These are phyloP conservation scores for Brettanomyces bruxellensis DNA, from an alignment of 805 yeast species.

Conservation along the genomic window DNA sequence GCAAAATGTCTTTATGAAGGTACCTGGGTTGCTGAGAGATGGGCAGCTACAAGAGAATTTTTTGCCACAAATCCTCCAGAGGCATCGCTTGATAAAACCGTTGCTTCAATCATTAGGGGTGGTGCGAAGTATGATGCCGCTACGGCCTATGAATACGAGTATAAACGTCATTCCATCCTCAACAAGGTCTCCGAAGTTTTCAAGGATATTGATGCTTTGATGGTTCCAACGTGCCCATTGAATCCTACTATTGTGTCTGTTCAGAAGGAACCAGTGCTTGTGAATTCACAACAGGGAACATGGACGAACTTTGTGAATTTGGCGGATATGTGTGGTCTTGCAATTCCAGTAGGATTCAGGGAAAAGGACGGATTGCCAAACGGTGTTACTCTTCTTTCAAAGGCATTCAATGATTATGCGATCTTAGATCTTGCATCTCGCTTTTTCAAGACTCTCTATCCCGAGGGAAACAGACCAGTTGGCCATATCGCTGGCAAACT, in stretches of 20 bases:
- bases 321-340: conserved; percentile 86
- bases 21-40: conserved; percentile 98
- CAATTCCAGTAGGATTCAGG: conserved; percentile 87
- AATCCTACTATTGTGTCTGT: conserved; percentile 77
- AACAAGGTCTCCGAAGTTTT: conserved; percentile 52
- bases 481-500: conserved; percentile 32
- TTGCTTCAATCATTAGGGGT: conserved; percentile 60
- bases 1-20: conserved; percentile 92
- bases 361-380: conserved; percentile 73
- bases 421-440: conserved; percentile 73
- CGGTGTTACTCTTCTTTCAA: conserved; percentile 80
- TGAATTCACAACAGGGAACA: conserved; percentile 93
- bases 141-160: conserved; percentile 77
- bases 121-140: conserved; percentile 78
- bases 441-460: conserved; percentile 43
- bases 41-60: conserved; percentile 70
- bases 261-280: conserved; percentile 63
- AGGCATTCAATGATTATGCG: conserved; percentile 82
- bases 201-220: conserved; percentile 57
- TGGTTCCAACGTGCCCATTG: conserved; percentile 92
- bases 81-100: conserved; percentile 76
- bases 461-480: conserved; percentile 39
- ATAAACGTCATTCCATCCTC: conserved; percentile 73
- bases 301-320: conserved; percentile 95
- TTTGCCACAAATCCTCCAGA: conserved; percentile 62